phyloP scores from a whole-genome alignment of 164 flowering plant genomes.

The Macadamia tetraphylla region DNA sequence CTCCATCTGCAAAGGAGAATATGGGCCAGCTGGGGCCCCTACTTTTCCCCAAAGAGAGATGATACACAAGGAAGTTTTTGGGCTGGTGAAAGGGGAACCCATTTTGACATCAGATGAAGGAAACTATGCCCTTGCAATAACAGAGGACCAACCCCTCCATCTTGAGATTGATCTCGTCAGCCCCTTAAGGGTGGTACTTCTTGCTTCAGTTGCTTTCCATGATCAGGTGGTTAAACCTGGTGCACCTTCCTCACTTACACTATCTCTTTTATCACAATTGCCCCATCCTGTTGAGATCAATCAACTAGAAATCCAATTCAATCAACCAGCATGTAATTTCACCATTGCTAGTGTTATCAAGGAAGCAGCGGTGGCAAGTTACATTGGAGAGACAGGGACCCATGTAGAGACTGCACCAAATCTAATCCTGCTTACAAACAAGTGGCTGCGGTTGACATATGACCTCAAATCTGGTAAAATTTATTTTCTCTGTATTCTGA shows the following conservation, averaged over 20 bases:
- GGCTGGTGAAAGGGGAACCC: conserved; percentile 44
- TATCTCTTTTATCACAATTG: conserved; percentile 80
- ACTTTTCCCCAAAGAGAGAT: conserved; percentile 47
- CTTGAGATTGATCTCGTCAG: conserved; percentile 94
- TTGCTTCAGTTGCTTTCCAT: conserved; percentile 92
- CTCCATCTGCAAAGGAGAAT: conserved; percentile 31
- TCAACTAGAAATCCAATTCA: conserved; percentile 84
- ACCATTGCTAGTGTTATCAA: conserved; percentile 43
- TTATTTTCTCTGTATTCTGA: conserved; percentile 1
- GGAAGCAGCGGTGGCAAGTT: conserved; percentile 19
- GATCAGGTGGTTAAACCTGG: conserved; percentile 84
- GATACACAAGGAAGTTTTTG: conserved; percentile 69
- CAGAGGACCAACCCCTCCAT: conserved; percentile 46
- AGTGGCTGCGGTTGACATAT: conserved; percentile 85
- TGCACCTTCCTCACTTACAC: conserved; percentile 47
- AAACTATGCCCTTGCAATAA: conserved; percentile 26
- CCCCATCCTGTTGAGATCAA: conserved; percentile 71
- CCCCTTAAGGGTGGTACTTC: conserved; percentile 79
- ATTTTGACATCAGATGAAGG: conserved; percentile 23
- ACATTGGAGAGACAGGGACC: conserved; percentile 24
- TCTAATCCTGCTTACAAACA: conserved; percentile 50
- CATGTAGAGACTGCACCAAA: conserved; percentile 52
- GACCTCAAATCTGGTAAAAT: conserved; percentile 65
- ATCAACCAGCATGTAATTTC: conserved; percentile 81
- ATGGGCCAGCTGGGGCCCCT: conserved; percentile 78